Conservation (phyloP, 1,139 yeast species). For the Taiozyma sp. region DNA sequence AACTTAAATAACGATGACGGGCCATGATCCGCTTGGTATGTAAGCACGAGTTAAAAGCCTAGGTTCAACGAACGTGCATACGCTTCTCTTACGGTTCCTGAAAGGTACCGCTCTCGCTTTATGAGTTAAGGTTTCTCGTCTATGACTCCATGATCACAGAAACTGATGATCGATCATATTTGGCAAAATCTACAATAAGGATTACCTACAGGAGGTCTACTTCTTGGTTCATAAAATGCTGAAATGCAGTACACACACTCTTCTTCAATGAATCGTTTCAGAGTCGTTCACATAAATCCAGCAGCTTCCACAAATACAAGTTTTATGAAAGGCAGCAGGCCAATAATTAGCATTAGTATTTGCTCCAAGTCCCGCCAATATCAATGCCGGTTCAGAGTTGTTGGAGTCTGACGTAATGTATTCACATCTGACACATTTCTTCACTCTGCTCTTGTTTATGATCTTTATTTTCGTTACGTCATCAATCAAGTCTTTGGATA, state of each 20-base stretch:
- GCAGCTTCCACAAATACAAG: slow-evolving; percentile 76
- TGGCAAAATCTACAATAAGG: too few relatives aligned
- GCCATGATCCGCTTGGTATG: too few relatives aligned
- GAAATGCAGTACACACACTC: neutral
- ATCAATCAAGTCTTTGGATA: slow-evolving; percentile 30
- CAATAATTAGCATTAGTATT: slow-evolving; percentile 46
- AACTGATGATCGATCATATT: too few relatives aligned
- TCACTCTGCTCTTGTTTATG: slow-evolving; percentile 17
- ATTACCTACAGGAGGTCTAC: too few relatives aligned
- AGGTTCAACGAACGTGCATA: neutral
- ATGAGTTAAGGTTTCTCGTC: too few relatives aligned
- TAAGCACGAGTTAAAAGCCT: too few relatives aligned
- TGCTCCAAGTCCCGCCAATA: slow-evolving; percentile 11
- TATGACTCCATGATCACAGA: too few relatives aligned
- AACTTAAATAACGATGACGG: neutral
- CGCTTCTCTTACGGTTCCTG: neutral
- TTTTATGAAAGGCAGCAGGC: slow-evolving; percentile 70
- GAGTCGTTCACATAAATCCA: slow-evolving; percentile 40
- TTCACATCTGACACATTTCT: slow-evolving; percentile 22
- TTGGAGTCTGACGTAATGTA: slow-evolving; percentile 27
- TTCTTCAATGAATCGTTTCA: neutral
- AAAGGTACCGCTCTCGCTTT: neutral
- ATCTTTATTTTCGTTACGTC: slow-evolving; percentile 39
- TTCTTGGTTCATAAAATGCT: too few relatives aligned
- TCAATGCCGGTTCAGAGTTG: slow-evolving; percentile 28